Conservation (phyloP, 148 eudicot species). For the Spergularia bocconei region DNA sequence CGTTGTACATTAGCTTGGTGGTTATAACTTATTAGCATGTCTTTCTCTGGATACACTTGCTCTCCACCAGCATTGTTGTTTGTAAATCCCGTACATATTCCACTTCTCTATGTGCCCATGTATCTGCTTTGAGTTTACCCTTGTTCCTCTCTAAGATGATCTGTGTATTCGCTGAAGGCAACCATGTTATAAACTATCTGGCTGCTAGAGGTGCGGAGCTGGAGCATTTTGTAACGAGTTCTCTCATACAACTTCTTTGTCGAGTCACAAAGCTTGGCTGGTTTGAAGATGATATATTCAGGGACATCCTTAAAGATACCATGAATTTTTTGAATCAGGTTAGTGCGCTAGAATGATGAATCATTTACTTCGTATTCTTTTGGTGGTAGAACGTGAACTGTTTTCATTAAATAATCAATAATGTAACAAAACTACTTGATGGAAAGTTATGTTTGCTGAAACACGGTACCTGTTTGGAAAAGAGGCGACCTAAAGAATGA, state of each 20-base stretch:
- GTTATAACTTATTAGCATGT: constrained; percentile 2
- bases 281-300: constrained; percentile 83
- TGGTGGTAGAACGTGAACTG: background rate
- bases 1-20: background rate
- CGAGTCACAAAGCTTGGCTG: constrained; percentile 86
- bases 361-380: no score
- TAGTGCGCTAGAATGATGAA: background rate
- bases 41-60: background rate
- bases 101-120: background rate
- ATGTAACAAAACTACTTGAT: background rate
- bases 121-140: constrained; percentile 12
- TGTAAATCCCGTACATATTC: background rate
- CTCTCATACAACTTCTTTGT: constrained; percentile 76
- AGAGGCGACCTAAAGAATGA: background rate
- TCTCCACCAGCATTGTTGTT: background rate
- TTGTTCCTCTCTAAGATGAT: constrained; percentile 20
- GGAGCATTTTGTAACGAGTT: constrained; percentile 76
- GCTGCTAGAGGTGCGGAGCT: constrained; percentile 81
- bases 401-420: background rate
- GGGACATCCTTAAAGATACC: constrained; percentile 72
- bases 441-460: background rate
- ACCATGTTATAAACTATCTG: constrained; percentile 72
- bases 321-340: constrained; percentile 82
- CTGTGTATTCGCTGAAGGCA: constrained; percentile 59
- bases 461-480: background rate